A percentile compares a stretch with the other conserved stretches of the same genome.
phyloP scores from a whole-genome alignment of 495 filamentous ascomycete species.

The Emericellopsis terricola region DNA sequence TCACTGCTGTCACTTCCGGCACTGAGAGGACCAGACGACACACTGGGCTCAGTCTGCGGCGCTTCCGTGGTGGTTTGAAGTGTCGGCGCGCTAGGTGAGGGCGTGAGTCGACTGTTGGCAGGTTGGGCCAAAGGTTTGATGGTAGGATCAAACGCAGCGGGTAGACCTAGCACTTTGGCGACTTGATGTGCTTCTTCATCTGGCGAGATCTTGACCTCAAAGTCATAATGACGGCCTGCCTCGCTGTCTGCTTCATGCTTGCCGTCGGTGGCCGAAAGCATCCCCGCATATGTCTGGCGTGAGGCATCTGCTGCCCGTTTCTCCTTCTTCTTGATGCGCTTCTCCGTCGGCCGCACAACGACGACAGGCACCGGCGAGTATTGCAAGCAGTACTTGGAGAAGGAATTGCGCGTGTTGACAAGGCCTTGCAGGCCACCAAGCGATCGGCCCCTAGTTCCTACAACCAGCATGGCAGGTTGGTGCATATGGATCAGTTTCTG shows the following conservation, averaged over 20 bases:
- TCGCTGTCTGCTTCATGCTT: slow-evolving; percentile 35
- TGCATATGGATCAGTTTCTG: slow-evolving; percentile 90
- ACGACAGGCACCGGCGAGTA: slow-evolving; percentile 95
- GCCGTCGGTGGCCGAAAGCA: slow-evolving; percentile 49
- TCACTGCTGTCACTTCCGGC: slow-evolving; percentile 4
- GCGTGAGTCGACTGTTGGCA: slow-evolving; percentile 10
- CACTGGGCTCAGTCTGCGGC: slow-evolving; percentile 6
- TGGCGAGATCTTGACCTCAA: slow-evolving; percentile 23
- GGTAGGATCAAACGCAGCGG: slow-evolving; percentile 35
- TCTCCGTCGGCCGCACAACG: slow-evolving; percentile 78
- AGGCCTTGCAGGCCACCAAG: slow-evolving; percentile 79
- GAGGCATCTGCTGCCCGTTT: slow-evolving; percentile 69
- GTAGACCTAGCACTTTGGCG: slow-evolving; percentile 50
- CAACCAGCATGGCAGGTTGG: slow-evolving; percentile 86
- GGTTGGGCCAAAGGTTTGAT: slow-evolving; percentile 29
- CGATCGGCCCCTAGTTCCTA: slow-evolving; percentile 77
- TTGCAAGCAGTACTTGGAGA: slow-evolving; percentile 93
- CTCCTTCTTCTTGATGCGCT: slow-evolving; percentile 79
- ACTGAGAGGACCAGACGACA: slow-evolving; percentile 8
- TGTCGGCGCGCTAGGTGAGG: slow-evolving; percentile 10
- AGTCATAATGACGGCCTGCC: slow-evolving; percentile 25
- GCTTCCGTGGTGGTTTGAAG: slow-evolving; percentile 8
- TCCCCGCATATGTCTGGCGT: slow-evolving; percentile 63
- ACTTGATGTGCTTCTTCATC: slow-evolving; percentile 56
- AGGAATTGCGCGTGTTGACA: slow-evolving; percentile 62